These are phyloP conservation scores for Triglochin maritima DNA, from an alignment of 106 monocot genomes.

Conservation along the genomic window DNA sequence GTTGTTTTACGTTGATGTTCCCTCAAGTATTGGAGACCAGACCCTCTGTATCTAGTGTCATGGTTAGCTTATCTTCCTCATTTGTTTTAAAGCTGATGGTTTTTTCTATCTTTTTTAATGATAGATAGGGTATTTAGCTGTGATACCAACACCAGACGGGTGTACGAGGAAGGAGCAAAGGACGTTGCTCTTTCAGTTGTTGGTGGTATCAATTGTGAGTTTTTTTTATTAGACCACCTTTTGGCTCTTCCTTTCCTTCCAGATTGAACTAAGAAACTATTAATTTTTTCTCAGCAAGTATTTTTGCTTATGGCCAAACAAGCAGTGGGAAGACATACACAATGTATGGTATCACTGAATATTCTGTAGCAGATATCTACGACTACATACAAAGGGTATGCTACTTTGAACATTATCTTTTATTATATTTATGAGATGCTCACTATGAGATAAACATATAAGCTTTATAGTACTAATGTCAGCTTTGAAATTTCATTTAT, in stretches of 20 bases:
- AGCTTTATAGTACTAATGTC: too few relatives aligned
- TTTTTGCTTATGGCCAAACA: slow-evolving; percentile 99
- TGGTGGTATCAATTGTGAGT: slow-evolving; percentile 89
- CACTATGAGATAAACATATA: too few relatives aligned
- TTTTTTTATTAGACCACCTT: not conserved
- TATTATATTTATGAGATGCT: not conserved
- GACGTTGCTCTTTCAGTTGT: slow-evolving; percentile 91
- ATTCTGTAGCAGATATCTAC: slow-evolving; percentile 79
- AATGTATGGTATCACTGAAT: slow-evolving; percentile 90
- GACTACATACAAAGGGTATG: slow-evolving; percentile 81
- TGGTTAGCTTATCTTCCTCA: too few relatives aligned
- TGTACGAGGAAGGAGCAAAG: slow-evolving; percentile 81
- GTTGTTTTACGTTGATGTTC: too few relatives aligned
- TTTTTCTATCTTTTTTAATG: too few relatives aligned
- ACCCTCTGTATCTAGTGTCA: too few relatives aligned
- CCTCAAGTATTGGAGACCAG: too few relatives aligned
- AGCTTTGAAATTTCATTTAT: too few relatives aligned
- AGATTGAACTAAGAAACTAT: not conserved
- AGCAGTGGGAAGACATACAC: slow-evolving; percentile 99
- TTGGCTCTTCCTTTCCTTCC: not conserved
- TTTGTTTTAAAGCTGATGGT: too few relatives aligned
- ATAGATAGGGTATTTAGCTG: slow-evolving; percentile 74
- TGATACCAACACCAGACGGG: slow-evolving; percentile 52
- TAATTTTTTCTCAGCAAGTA: slow-evolving; percentile 49
- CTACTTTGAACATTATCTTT: not conserved